These are phyloP conservation scores for Tripidium arundinaceum DNA, from an alignment of 202 grass and related monocot species.

Conservation along the genomic window DNA sequence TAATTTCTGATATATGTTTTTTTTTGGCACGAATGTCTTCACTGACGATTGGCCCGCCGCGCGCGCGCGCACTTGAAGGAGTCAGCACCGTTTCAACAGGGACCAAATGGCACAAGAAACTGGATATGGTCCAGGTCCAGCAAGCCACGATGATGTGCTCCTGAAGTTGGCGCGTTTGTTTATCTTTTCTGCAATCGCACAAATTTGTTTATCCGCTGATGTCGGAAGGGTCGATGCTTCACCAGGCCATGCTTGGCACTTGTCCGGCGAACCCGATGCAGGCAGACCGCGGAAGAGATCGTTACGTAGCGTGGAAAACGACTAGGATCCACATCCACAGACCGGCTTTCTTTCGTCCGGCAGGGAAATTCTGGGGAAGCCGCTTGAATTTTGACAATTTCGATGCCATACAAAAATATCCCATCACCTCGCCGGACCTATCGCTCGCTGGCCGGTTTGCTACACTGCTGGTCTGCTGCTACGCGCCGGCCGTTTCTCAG, in stretches of 20 bases:
- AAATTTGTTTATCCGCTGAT: not conserved
- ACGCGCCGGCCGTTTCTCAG: not conserved
- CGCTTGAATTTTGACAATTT: not conserved
- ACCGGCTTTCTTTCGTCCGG: not conserved
- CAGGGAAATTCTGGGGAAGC: not conserved
- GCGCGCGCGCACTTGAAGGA: not conserved
- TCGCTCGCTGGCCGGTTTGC: not conserved
- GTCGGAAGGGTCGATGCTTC: not conserved
- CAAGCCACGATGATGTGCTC: not conserved
- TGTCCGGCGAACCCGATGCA: conserved; percentile 31
- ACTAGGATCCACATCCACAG: not conserved
- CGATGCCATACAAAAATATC: not conserved
- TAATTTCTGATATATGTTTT: not conserved
- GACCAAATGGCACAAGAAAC: conserved; percentile 26
- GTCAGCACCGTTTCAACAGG: conserved; percentile 8
- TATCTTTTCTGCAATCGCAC: not conserved
- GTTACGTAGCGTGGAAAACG: conserved; percentile 11
- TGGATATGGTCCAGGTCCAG: conserved; percentile 22
- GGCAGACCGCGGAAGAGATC: not conserved
- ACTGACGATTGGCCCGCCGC: not conserved
- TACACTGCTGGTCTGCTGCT: not conserved
- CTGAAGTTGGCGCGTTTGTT: conserved; percentile 6
- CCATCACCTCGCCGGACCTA: not conserved
- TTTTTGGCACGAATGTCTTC: not conserved
- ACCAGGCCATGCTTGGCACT: not conserved